Base-by-base conservation (phyloP, 352 stramenopile genomes). In the Pilasporangium apinafurcum region DNA sequence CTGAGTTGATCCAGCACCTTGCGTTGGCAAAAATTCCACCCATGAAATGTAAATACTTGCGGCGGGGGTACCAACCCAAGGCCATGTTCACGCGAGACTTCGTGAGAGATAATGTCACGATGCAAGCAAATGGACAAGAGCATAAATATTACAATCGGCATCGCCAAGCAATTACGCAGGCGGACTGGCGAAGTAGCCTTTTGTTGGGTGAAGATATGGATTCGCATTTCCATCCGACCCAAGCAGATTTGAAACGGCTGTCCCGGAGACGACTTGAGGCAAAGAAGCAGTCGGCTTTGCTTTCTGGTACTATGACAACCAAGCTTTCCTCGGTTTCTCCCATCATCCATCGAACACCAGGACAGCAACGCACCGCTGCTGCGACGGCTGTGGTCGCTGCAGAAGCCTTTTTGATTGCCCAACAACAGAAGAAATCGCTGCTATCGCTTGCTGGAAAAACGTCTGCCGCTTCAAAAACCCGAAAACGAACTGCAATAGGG, bases 11-110 rank as follows among this genome's bases (percentile, higher is more conserved):
- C 28, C 44, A 49, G n/a, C 62, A 69, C 13, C 45, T 86, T 0
- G 44, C 61, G 3, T 32, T 89, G 5, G 59, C 65, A 2, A 77
- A 80, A 33, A 85, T 86, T 36, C 68, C 73, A 0, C 67, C 83
- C 34, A 64, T 67, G 10, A 78, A 77, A 21, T 76, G 70, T 42
- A 85, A 84, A 33, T 73, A 74, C 30, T 40, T 82, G 10, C 52
- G 69, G 0, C 68, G 71, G 9, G 73, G 77, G 3, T 86, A 86
- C 37, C 70, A 89, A 22, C 68, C 71, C 0, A 72, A 71, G 16
- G 60, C 65, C 1, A 81, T 68, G 54, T 86, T 89, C 49, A 49
- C 58, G 22, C 70, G 73, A 7, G 68, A 83, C 24, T 83, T 41
- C 20, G n/a, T 56, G 6, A 79, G 79, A 34, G 71, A 89, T 25